A percentile compares a stretch with the other conserved stretches of the same genome.
Conservation (phyloP, 2,329 filamentous ascomycete genomes). For the Colletotrichum phormii region DNA sequence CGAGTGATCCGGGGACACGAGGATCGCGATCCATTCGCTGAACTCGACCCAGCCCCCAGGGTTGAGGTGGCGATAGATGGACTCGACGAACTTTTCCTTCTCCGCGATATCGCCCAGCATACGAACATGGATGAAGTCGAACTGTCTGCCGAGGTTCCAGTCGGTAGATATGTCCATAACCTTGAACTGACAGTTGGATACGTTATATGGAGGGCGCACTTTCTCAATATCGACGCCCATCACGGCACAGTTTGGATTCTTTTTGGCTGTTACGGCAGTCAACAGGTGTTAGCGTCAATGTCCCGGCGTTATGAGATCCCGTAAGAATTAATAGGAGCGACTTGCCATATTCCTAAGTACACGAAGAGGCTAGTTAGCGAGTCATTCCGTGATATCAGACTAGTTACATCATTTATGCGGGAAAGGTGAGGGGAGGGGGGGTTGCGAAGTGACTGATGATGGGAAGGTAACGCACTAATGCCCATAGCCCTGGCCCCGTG, state of each 20-base stretch:
- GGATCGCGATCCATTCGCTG: slow-evolving; percentile 47
- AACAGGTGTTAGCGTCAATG: background rate
- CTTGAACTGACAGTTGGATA: slow-evolving; percentile 45
- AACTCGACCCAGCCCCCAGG: slow-evolving; percentile 43
- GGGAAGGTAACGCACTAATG: slow-evolving; percentile 39
- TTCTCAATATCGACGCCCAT: slow-evolving; percentile 47
- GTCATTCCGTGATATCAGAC: background rate
- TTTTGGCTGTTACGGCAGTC: slow-evolving; percentile 36
- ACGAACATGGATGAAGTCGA: slow-evolving; percentile 48
- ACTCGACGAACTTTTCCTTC: slow-evolving; percentile 43
- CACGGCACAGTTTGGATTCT: slow-evolving; percentile 42
- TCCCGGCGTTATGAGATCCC: background rate
- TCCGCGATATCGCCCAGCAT: slow-evolving; percentile 45
- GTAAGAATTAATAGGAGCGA: background rate
- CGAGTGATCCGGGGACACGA: slow-evolving; percentile 47
- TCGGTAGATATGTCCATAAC: slow-evolving; percentile 43
- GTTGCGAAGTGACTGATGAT: background rate
- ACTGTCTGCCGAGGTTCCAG: slow-evolving; percentile 42
- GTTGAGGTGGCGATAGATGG: slow-evolving; percentile 46
- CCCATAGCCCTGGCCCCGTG: slow-evolving; percentile 45
- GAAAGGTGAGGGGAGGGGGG: background rate
- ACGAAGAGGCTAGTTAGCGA: slow-evolving; percentile 22
- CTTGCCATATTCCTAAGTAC: slow-evolving; percentile 41
- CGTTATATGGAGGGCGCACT: slow-evolving; percentile 41
- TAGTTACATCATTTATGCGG: background rate